Base-by-base conservation (phyloP, 192 early-diverging fungal species). In the Backusella morwellensis region DNA sequence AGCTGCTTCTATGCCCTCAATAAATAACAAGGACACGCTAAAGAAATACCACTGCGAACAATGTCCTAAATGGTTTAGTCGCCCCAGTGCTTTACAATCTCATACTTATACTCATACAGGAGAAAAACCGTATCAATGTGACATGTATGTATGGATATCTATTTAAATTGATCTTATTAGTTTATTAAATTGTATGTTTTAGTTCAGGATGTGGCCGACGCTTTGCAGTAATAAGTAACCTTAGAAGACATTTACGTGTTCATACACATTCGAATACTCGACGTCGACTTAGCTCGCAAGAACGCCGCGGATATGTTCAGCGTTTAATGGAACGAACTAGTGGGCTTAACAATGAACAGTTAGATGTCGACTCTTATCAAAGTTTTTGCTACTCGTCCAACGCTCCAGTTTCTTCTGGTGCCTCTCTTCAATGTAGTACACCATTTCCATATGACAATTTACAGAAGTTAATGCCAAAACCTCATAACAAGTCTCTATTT, bases 141-240 rank as follows among this genome's bases (percentile, higher is more conserved):
- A 69, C n/a, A 38, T 63, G 77, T 78, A 78, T 68, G 77, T 36
- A 41, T 38, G 2, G 19, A 70, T 23, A 23, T 9, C 2, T 21
- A 35, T 35, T 17, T 3, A 12, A 68, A 23, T n/a, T 41, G 7
- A 23, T 23, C 23, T 41, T 11, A n/a, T 38, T 35, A 4, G 4
- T 11, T 36, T 41, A 21, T n/a, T 23, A 21, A 21, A 23, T 21
- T 6, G 12, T 41, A 40, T 63, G 8, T 41, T 40, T 19, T 50
- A 75, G 75, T 23, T 40, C 66, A 47, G 75, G 86, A 36, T 91
- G 90, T 72, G 88, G 86, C 21, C 87, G 88, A 78, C 78, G 81
- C 35, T 91, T 91, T 77, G 89, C 90, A 15, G 90, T 91, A 34
- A 82, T 90, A 77, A 91, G 90, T 81, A 91, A 91, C 77, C 75